Conservation (phyloP, 305 asterid genomes). For the Petunia hybrid region DNA sequence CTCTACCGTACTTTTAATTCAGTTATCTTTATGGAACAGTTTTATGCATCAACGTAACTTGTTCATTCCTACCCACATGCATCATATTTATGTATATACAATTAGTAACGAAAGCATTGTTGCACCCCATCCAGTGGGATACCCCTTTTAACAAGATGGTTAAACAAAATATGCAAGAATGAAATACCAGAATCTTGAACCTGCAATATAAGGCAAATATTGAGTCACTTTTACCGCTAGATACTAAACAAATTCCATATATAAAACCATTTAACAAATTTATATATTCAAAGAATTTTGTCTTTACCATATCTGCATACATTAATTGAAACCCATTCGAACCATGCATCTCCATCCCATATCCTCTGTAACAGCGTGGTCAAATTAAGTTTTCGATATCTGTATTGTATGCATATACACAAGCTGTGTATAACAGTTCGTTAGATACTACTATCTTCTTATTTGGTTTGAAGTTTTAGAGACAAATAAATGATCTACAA, state of each 20-base stretch:
- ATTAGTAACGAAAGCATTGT: no score
- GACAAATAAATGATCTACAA: slow-evolving; percentile 3
- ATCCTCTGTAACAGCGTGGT: not conserved
- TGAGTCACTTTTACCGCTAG: not conserved
- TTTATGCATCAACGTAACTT: no score
- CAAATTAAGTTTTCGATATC: not conserved
- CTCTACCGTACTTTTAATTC: no score
- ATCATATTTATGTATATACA: no score
- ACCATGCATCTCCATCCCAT: not conserved
- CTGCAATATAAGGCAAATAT: not conserved
- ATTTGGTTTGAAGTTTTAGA: not conserved
- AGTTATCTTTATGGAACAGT: no score
- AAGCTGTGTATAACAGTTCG: not conserved
- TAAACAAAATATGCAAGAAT: not conserved
- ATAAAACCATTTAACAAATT: not conserved
- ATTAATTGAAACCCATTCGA: not conserved
- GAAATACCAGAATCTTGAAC: not conserved
- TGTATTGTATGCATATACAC: not conserved
- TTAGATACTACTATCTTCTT: not conserved
- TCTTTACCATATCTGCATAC: not conserved
- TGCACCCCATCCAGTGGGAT: no score
- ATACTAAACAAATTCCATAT: no score
- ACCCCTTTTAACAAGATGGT: not conserved
- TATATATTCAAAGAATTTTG: not conserved
- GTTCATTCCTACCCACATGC: no score